Evolutionary conservation across 2,329 filamentous ascomycete species (phyloP).

Genomic region (Cylindrodendrum hubeiense): DNA sequence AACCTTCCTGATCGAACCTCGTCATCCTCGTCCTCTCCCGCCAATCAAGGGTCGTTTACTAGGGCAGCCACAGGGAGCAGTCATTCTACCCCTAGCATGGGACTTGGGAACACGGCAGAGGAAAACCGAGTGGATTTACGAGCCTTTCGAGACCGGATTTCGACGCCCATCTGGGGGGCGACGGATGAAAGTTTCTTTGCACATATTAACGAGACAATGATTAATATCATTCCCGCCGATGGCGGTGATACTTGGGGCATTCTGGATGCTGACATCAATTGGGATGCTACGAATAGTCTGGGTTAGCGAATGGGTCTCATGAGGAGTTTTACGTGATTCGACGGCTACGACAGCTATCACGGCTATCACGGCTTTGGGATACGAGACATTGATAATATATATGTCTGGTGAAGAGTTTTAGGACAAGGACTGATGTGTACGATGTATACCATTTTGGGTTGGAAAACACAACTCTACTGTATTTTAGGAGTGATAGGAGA

Average conservation of each 20-base stretch:
- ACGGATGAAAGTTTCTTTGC: constrained; percentile 48
- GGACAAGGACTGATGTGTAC: constrained; percentile 24
- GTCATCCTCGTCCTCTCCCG: constrained; percentile 48
- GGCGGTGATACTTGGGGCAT: constrained; percentile 47
- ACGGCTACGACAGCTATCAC: constrained; percentile 15
- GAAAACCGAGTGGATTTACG: constrained; percentile 52
- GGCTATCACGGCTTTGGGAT: constrained; percentile 6
- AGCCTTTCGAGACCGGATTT: constrained; percentile 48
- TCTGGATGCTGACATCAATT: constrained; percentile 44
- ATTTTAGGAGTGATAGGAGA: constrained; percentile 9
- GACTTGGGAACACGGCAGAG: constrained; percentile 52
- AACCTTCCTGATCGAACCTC: constrained; percentile 49
- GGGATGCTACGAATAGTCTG: constrained; percentile 29
- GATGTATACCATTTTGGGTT: constrained; percentile 32
- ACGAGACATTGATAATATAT: neutral
- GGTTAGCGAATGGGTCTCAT: constrained; percentile 7
- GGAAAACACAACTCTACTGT: constrained; percentile 24
- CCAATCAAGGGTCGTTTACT: constrained; percentile 35
- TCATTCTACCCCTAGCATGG: constrained; percentile 47
- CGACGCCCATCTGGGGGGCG: constrained; percentile 47
- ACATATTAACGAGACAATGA: constrained; percentile 44
- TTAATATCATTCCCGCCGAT: constrained; percentile 36
- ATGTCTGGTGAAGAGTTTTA: neutral
- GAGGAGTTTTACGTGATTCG: neutral
- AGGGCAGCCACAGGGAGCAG: constrained; percentile 44